phyloP scores from a whole-genome alignment of 495 filamentous ascomycete species.

The Penicillium longicatenatum region DNA sequence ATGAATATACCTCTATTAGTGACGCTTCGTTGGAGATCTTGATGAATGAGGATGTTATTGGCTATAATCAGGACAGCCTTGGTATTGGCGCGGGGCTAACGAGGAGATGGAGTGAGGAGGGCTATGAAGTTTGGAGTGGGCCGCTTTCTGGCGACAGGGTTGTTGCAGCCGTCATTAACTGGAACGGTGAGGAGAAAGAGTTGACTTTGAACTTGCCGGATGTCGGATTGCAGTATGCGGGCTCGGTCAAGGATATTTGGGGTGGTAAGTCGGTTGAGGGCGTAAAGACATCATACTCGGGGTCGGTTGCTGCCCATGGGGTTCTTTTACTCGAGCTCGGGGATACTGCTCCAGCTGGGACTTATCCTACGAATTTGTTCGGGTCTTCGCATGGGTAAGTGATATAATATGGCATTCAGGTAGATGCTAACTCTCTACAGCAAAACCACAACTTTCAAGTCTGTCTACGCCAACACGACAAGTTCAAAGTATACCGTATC shows the following conservation, averaged over 20 bases:
- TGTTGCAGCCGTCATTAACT: constrained; percentile 50
- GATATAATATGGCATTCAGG: no score
- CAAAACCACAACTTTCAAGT: constrained; percentile 28
- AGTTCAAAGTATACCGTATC: constrained; percentile 33
- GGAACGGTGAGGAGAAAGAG: constrained; percentile 38
- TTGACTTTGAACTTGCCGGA: constrained; percentile 43
- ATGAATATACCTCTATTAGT: constrained; percentile 30
- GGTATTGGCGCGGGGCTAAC: constrained; percentile 44
- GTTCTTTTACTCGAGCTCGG: constrained; percentile 44
- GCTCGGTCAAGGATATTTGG: constrained; percentile 47
- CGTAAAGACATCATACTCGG: constrained; percentile 42
- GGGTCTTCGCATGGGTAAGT: constrained; percentile 27
- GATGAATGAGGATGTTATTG: constrained; percentile 52
- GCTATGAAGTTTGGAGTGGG: constrained; percentile 53
- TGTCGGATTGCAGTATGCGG: constrained; percentile 42
- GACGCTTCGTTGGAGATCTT: constrained; percentile 40
- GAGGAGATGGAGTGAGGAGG: constrained; percentile 42
- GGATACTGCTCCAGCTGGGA: constrained; percentile 31
- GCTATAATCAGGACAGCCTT: constrained; percentile 55
- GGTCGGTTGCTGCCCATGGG: constrained; percentile 42
- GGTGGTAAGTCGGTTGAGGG: constrained; percentile 23
- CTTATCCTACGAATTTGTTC: constrained; percentile 25
- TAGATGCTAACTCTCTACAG: constrained; percentile 3
- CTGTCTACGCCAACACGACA: constrained; percentile 40
- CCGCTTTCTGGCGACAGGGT: constrained; percentile 39